These are phyloP conservation scores for Aurantiochytrium sp. DNA, from an alignment of 108 stramenopile species.

Conservation along the genomic window DNA sequence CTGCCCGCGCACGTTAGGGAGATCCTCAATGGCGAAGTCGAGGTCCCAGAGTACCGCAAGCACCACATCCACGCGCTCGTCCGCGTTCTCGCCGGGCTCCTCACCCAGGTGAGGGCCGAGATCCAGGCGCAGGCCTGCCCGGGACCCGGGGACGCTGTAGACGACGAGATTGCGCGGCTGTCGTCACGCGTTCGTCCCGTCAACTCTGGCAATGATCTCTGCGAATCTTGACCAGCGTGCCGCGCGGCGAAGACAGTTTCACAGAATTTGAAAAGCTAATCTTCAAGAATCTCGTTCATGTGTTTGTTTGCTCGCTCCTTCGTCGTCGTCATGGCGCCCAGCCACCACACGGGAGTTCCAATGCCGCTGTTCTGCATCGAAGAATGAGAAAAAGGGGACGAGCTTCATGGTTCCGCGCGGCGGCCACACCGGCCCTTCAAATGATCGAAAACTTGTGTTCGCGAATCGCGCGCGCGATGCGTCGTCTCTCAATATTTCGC, in stretches of 20 bases:
- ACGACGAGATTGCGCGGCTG: not conserved
- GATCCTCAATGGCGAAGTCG: not conserved
- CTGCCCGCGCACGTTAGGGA: not conserved
- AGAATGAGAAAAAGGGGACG: not conserved
- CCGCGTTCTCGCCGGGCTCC: not conserved
- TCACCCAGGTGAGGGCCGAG: not conserved
- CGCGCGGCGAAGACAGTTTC: too few species aligned
- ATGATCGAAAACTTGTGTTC: not conserved
- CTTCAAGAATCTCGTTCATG: too few species aligned
- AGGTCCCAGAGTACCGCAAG: not conserved
- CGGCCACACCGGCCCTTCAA: not conserved
- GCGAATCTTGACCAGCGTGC: too few species aligned
- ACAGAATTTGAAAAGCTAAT: too few species aligned
- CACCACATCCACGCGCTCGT: not conserved
- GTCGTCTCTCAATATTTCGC: not conserved
- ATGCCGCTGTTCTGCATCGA: not conserved
- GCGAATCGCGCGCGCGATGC: not conserved
- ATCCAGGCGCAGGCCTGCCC: not conserved
- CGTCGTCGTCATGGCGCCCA: too few species aligned
- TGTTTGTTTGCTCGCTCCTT: too few species aligned
- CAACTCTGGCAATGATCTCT: too few species aligned
- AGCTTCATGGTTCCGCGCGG: not conserved
- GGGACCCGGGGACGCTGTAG: not conserved
- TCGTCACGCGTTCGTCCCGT: too few species aligned
- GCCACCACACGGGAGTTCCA: too few species aligned